These are phyloP conservation scores for Rhexocercosporidium sp. DNA, from an alignment of 2,329 filamentous ascomycete genomes.

Conservation along the genomic window DNA sequence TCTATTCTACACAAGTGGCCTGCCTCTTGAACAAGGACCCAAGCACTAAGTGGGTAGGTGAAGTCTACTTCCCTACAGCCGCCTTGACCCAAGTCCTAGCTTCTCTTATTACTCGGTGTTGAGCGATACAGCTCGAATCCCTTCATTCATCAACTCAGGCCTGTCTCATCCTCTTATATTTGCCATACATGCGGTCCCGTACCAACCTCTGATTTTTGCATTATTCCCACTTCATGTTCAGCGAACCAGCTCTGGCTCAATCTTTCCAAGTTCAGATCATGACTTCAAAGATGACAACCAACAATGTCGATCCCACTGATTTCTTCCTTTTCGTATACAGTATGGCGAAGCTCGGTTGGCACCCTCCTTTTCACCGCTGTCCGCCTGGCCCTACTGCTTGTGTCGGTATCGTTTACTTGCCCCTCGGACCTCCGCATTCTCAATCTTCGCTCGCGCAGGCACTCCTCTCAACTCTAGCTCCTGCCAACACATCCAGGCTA, in stretches of 20 bases:
- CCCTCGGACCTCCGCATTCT: neutral
- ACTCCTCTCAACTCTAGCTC: neutral
- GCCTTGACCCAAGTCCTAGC: too few species aligned
- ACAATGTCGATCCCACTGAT: neutral
- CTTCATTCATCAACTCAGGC: neutral
- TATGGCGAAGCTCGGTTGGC: neutral
- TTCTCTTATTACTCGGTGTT: too few species aligned
- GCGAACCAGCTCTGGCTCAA: too few species aligned
- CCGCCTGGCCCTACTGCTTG: neutral
- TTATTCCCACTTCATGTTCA: too few species aligned
- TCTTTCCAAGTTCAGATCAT: neutral
- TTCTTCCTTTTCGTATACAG: neutral
- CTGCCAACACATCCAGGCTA: too few species aligned
- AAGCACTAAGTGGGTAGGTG: too few species aligned
- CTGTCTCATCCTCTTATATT: too few species aligned
- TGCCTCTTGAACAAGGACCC: too few species aligned
- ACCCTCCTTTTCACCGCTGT: neutral
- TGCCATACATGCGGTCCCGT: too few species aligned
- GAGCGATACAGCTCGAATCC: neutral
- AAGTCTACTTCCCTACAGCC: too few species aligned
- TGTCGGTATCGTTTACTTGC: neutral
- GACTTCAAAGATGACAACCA: neutral
- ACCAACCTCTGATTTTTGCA: too few species aligned
- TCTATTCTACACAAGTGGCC: too few species aligned
- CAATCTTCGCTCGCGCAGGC: neutral